These are phyloP conservation scores for Ceratopteris richardii DNA, from an alignment of 75 land plant species.

Conservation along the genomic window DNA sequence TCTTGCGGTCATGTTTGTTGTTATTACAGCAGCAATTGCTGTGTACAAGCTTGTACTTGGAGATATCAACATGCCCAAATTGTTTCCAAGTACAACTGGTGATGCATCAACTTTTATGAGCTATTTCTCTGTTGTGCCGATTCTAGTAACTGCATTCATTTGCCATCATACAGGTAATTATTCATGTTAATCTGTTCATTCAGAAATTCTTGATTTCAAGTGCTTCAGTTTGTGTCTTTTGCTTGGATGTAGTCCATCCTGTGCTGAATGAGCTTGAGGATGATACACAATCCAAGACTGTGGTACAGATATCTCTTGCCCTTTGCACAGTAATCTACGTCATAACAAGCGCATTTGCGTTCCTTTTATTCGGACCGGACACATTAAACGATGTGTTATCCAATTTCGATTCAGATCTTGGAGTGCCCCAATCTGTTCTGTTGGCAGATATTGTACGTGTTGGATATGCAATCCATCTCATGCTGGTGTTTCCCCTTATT, in stretches of 20 bases:
- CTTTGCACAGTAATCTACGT: slow-evolving; percentile 69
- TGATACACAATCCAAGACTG: slow-evolving; percentile 36
- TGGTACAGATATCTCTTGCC: slow-evolving; percentile 49
- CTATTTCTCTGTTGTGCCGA: slow-evolving; percentile 80
- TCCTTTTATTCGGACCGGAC: slow-evolving; percentile 71
- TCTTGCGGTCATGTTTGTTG: slow-evolving; percentile 79
- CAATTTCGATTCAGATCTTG: slow-evolving; percentile 84
- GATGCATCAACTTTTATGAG: slow-evolving; percentile 44
- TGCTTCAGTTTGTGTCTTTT: not conserved
- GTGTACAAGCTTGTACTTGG: slow-evolving; percentile 51
- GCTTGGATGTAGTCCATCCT: slow-evolving; percentile 56
- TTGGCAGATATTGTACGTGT: slow-evolving; percentile 59
- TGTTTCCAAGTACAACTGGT: slow-evolving; percentile 57
- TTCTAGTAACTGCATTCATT: slow-evolving; percentile 79
- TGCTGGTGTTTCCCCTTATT: slow-evolving; percentile 77
- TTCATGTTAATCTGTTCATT: not conserved
- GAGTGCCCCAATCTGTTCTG: slow-evolving; percentile 51
- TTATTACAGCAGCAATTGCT: slow-evolving; percentile 56
- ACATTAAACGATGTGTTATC: slow-evolving; percentile 77
- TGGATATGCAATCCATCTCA: slow-evolving; percentile 69
- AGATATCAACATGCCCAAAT: slow-evolving; percentile 45
- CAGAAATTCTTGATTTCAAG: not conserved
- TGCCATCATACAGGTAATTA: slow-evolving; percentile 88
- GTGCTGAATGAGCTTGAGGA: slow-evolving; percentile 84
- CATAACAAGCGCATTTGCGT: slow-evolving; percentile 70